Evolutionary conservation across 2,329 filamentous ascomycete species (phyloP).

Genomic region (Xylogone sp.): DNA sequence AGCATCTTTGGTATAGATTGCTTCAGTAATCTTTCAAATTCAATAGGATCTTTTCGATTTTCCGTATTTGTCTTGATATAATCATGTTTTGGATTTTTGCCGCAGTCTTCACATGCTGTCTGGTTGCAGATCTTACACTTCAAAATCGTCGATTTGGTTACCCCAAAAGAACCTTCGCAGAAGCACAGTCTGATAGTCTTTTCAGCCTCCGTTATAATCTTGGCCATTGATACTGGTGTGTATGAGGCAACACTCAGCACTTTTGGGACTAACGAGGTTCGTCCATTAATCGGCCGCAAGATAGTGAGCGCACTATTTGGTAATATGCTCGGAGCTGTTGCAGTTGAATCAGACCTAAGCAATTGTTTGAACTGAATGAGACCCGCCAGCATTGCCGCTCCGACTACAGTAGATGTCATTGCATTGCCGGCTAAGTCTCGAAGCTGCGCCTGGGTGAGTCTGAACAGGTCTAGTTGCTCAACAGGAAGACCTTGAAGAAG

Average conservation of each 20-base stretch:
- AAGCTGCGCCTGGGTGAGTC: constrained; percentile 57
- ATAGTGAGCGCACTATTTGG: neutral
- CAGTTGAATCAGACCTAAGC: constrained; percentile 2
- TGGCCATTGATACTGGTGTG: constrained; percentile 7
- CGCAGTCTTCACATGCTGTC: constrained; percentile 50
- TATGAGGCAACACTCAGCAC: constrained; percentile 5
- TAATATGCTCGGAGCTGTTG: constrained; percentile 1
- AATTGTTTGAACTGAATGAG: constrained; percentile 29
- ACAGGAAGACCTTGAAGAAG: constrained; percentile 66
- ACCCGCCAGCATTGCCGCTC: constrained; percentile 55
- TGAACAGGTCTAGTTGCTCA: constrained; percentile 57
- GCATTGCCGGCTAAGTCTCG: constrained; percentile 75
- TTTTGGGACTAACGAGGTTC: constrained; percentile 6
- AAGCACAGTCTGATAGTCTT: constrained; percentile 45
- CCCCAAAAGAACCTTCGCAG: constrained; percentile 48
- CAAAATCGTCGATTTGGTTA: constrained; percentile 36
- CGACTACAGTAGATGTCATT: constrained; percentile 72
- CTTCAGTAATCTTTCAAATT: constrained; percentile 41
- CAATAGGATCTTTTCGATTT: constrained; percentile 33
- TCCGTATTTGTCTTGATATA: constrained; percentile 17
- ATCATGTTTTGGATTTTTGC: constrained; percentile 44
- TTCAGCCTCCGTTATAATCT: constrained; percentile 15
- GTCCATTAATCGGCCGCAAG: neutral
- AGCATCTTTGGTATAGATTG: constrained; percentile 37
- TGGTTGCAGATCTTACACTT: constrained; percentile 49